Conservation (phyloP, 768 basidiomycete genomes). For the Termitomyces sp. region DNA sequence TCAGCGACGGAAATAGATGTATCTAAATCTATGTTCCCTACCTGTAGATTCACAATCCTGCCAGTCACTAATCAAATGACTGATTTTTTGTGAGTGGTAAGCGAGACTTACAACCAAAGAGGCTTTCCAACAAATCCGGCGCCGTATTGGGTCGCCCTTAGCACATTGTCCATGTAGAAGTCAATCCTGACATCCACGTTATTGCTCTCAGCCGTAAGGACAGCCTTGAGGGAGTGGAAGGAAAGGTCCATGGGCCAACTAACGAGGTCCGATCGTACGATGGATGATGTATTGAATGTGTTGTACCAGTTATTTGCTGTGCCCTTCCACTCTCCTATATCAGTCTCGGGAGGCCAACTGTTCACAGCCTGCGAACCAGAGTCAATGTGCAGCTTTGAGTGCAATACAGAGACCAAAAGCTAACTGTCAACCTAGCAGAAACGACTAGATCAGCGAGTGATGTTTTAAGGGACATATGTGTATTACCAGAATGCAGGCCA, state of each 20-base stretch:
- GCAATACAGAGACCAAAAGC: neutral
- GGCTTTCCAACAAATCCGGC: slow-evolving; percentile 34
- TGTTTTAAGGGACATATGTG: neutral
- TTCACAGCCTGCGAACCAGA: slow-evolving; percentile 25
- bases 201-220: slow-evolving; percentile 32
- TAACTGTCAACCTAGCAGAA: slow-evolving; percentile 24
- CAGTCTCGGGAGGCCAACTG: slow-evolving; percentile 37
- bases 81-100: neutral
- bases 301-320: slow-evolving; percentile 38
- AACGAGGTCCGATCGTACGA: slow-evolving; percentile 33
- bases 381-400: neutral
- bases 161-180: slow-evolving; percentile 33
- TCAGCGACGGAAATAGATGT: neutral
- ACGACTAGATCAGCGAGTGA: neutral
- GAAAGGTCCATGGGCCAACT: slow-evolving; percentile 36
- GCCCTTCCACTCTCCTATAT: slow-evolving; percentile 43
- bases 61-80: neutral
- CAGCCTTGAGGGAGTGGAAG: slow-evolving; percentile 36
- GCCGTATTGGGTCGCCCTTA: slow-evolving; percentile 31
- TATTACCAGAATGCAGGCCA: slow-evolving; percentile 40
- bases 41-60: slow-evolving; percentile 40
- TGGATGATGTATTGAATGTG: slow-evolving; percentile 39
- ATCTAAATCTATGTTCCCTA: slow-evolving; percentile 3
- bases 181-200: slow-evolving; percentile 32
- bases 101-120: slow-evolving; percentile 32